These are phyloP conservation scores for Incumbomyces lentus DNA, from an alignment of 2,329 filamentous ascomycete genomes.

Conservation along the genomic window DNA sequence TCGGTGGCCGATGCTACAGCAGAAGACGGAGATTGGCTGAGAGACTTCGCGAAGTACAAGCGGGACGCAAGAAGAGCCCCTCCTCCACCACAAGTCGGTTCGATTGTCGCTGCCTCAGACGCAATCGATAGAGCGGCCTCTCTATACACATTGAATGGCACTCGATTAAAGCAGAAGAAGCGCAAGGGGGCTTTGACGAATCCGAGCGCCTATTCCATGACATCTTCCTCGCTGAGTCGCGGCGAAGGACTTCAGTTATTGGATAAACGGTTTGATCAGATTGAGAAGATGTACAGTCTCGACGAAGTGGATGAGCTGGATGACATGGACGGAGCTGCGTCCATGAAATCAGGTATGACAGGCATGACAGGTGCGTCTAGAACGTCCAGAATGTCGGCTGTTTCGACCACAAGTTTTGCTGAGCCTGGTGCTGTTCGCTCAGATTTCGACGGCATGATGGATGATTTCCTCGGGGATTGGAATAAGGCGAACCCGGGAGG, in stretches of 20 bases:
- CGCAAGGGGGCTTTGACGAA: conserved; percentile 87
- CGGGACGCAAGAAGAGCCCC: conserved; percentile 49
- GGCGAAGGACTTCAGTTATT: conserved; percentile 79
- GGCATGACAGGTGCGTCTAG: conserved; percentile 31
- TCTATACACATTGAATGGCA: conserved; percentile 53
- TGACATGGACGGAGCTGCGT: conserved; percentile 42
- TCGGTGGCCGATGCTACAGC: conserved; percentile 28
- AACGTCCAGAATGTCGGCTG: conserved; percentile 55
- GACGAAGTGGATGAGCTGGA: conserved; percentile 46
- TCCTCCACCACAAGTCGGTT: conserved; percentile 25
- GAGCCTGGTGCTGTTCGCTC: conserved; percentile 49
- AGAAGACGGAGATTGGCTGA: conserved; percentile 74
- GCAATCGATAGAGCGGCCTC: conserved; percentile 32
- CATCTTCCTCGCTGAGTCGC: conserved; percentile 72
- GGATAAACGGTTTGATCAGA: conserved; percentile 82
- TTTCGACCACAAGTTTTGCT: conserved; percentile 41
- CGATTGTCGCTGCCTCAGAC: conserved; percentile 31
- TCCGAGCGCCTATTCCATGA: conserved; percentile 83
- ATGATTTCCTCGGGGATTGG: conserved; percentile 72
- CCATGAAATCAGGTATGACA: conserved; percentile 36
- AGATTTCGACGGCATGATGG: conserved; percentile 84
- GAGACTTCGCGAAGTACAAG: conserved; percentile 91
- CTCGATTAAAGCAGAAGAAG: conserved; percentile 65
- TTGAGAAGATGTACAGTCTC: conserved; percentile 70
- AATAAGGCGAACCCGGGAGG: conserved; percentile 31